phyloP scores from a whole-genome alignment of 169 alveolate species.

The Prorocentrum cordatum region DNA sequence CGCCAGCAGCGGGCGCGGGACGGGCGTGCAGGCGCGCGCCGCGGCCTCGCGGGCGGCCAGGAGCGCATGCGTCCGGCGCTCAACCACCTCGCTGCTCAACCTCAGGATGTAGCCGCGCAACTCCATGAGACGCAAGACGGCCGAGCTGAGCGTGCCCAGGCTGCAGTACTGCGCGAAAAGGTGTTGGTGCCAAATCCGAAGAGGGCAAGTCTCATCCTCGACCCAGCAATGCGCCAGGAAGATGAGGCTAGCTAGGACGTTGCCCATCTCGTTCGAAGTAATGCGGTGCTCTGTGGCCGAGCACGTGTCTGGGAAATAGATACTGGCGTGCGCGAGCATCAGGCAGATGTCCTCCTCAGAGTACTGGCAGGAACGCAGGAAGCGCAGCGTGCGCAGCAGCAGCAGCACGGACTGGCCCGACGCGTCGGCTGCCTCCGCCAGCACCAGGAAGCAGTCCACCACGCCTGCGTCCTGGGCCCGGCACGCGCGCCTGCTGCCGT shows the following conservation, averaged over 20 bases:
- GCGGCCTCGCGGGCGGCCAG: no score
- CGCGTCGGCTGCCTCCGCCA: no score
- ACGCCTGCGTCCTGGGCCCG: no score
- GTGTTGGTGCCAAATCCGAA: constrained; percentile 26
- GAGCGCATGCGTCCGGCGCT: no score
- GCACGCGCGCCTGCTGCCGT: no score
- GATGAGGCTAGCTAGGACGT: constrained; percentile 9
- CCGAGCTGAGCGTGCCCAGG: neutral
- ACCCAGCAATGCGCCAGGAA: constrained; percentile 27
- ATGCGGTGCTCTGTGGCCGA: neutral
- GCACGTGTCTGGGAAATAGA: constrained; percentile 12
- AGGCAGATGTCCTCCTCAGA: constrained; percentile 1
- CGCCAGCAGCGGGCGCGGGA: no score
- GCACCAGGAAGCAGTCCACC: no score
- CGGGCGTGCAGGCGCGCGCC: no score
- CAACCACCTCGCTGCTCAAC: no score
- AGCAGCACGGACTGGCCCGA: no score
- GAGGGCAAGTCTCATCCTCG: constrained; percentile 50
- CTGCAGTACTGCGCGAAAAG: neutral
- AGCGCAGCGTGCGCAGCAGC: no score
- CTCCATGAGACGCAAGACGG: neutral
- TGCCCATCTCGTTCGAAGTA: neutral
- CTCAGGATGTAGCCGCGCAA: no score
- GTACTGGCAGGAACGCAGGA: neutral
- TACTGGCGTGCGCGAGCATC: constrained; percentile 49